Evolutionary conservation across 2,329 filamentous ascomycete genomes (phyloP).

Genomic region (Pseudogymnoascus sp.): DNA sequence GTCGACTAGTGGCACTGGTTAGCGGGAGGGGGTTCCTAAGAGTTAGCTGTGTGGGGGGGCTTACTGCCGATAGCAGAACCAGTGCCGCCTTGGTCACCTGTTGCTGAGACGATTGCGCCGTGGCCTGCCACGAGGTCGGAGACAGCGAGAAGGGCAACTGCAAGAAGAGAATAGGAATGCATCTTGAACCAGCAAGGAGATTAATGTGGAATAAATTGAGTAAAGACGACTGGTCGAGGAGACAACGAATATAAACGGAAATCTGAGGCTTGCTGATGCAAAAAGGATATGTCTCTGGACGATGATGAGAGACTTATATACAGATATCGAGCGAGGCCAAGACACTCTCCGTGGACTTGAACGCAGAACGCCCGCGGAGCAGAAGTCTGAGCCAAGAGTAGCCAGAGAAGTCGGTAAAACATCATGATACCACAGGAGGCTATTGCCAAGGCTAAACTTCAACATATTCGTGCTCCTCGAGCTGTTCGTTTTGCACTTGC

Average conservation of each 20-base stretch:
- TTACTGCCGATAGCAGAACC: conserved; percentile 42
- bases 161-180: conserved; percentile 37
- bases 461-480: not conserved
- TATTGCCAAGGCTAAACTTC: not conserved
- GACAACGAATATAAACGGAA: not conserved
- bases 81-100: conserved; percentile 49
- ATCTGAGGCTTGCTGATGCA: not conserved
- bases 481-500: not conserved
- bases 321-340: not conserved
- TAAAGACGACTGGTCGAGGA: not conserved
- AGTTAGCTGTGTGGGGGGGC: conserved; percentile 8
- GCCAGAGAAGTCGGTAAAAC: not conserved
- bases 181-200: conserved; percentile 24
- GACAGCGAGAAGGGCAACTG: conserved; percentile 41
- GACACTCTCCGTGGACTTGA: not conserved
- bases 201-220: not conserved
- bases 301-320: not conserved
- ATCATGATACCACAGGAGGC: not conserved
- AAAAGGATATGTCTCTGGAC: not conserved
- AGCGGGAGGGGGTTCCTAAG: conserved; percentile 10
- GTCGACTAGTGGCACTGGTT: conserved; percentile 40
- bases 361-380: not conserved
- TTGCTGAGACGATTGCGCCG: conserved; percentile 51
- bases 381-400: not conserved
- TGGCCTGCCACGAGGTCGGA: conserved; percentile 53